Percentiles rank a stretch among this genome's conserved stretches.
phyloP scores from a whole-genome alignment of 345 rosid species.

The Eucalyptus coolabah region DNA sequence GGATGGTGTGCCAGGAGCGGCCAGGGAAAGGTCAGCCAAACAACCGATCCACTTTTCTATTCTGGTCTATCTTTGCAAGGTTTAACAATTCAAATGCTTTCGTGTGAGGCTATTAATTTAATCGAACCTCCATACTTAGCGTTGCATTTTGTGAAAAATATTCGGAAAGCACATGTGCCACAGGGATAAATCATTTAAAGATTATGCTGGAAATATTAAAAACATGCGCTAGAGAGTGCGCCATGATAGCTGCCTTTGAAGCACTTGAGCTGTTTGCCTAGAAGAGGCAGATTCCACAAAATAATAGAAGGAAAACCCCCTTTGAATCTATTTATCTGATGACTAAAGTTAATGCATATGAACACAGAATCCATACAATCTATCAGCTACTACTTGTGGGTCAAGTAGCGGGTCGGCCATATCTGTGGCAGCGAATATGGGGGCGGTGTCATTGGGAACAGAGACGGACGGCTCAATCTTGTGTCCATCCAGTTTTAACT shows the following conservation, averaged over 20 bases:
- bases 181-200: not conserved
- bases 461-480: slow-evolving; percentile 72
- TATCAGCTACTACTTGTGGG: slow-evolving; percentile 44
- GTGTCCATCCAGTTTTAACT: slow-evolving; percentile 40
- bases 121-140: not conserved
- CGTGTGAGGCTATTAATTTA: not conserved
- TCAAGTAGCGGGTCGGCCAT: slow-evolving; percentile 79
- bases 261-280: not conserved
- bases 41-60: not conserved
- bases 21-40: slow-evolving; percentile 44
- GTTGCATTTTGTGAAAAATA: not conserved
- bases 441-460: slow-evolving; percentile 47
- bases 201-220: not conserved
- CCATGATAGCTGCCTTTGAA: not conserved
- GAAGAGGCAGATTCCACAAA: not conserved
- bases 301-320: not conserved
- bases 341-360: not conserved
- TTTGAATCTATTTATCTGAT: not conserved
- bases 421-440: slow-evolving; percentile 63
- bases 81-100: not conserved
- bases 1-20: slow-evolving; percentile 59
- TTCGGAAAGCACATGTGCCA: not conserved
- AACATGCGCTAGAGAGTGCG: not conserved
- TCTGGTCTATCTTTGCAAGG: not conserved
- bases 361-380: slow-evolving; percentile 65